A percentile compares a stretch with the other conserved stretches of the same genome.
Conservation (phyloP, 441 rosid species). For the Corymbia citriodora region DNA sequence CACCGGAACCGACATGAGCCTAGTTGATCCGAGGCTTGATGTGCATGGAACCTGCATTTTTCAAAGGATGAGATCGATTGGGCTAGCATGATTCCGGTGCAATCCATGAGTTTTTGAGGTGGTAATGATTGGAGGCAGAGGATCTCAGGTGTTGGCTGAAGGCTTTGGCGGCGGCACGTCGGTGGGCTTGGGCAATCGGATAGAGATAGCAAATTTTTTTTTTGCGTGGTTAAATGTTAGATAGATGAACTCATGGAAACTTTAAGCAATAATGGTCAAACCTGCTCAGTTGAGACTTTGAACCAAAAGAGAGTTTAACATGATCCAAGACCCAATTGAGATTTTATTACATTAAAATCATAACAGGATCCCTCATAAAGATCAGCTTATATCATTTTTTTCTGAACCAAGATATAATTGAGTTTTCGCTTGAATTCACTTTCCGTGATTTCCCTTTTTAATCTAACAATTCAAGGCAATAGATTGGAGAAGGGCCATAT, state of each 20-base stretch:
- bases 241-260: background rate
- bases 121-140: background rate
- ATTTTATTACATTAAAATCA: background rate
- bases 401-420: background rate
- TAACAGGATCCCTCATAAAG: fast-evolving
- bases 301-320: background rate
- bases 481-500: background rate
- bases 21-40: background rate
- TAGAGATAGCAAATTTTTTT: background rate
- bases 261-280: background rate
- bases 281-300: background rate
- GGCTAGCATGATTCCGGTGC: background rate
- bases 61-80: background rate
- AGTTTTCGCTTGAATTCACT: background rate
- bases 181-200: background rate
- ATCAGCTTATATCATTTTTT: fast-evolving
- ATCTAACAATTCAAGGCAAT: background rate
- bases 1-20: background rate
- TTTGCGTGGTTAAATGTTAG: background rate
- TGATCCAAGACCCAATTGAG: background rate
- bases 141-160: background rate
- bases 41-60: background rate
- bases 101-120: background rate
- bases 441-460: background rate
- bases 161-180: background rate